A percentile compares a stretch with the other conserved stretches of the same genome.
phyloP scores from a whole-genome alignment of 805 yeast genomes.

The Brettanomyces nanus region DNA sequence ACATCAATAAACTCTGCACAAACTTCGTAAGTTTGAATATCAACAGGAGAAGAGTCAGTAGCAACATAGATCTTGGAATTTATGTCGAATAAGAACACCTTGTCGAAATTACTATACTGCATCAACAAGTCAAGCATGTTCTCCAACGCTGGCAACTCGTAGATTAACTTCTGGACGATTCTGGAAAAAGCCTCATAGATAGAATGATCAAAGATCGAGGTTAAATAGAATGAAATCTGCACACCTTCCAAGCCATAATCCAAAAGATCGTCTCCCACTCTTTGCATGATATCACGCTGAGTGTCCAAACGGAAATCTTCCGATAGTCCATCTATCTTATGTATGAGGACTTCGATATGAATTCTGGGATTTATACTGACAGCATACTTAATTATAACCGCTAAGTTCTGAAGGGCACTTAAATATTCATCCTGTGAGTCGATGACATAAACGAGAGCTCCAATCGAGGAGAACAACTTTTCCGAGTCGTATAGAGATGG shows the following conservation, averaged over 20 bases:
- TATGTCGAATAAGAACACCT: conserved; percentile 86
- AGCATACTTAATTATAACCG: conserved; percentile 83
- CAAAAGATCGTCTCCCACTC: conserved; percentile 86
- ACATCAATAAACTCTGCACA: conserved; percentile 97
- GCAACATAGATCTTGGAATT: conserved; percentile 92
- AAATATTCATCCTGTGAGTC: conserved; percentile 94
- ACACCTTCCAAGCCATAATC: conserved; percentile 90
- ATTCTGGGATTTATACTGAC: conserved; percentile 75
- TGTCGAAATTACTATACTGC: conserved; percentile 84
- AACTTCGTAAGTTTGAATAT: conserved; percentile 89
- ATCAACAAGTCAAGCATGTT: conserved; percentile 82
- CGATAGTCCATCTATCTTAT: conserved; percentile 89
- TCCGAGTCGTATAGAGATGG: conserved; percentile 70
- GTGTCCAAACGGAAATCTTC: conserved; percentile 94
- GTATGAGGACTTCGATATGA: conserved; percentile 87
- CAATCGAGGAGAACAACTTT: conserved; percentile 68
- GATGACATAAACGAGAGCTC: conserved; percentile 88
- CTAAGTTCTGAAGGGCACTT: conserved; percentile 81
- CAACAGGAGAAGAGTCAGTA: conserved; percentile 93
- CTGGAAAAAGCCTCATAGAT: conserved; percentile 93
- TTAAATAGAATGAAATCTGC: conserved; percentile 81
- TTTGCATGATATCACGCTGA: conserved; percentile 91
- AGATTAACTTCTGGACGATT: conserved; percentile 83
- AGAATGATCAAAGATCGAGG: conserved; percentile 92
- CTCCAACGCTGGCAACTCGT: conserved; percentile 82